phyloP scores from a whole-genome alignment of 345 rosid species.

The Clausena lansium region DNA sequence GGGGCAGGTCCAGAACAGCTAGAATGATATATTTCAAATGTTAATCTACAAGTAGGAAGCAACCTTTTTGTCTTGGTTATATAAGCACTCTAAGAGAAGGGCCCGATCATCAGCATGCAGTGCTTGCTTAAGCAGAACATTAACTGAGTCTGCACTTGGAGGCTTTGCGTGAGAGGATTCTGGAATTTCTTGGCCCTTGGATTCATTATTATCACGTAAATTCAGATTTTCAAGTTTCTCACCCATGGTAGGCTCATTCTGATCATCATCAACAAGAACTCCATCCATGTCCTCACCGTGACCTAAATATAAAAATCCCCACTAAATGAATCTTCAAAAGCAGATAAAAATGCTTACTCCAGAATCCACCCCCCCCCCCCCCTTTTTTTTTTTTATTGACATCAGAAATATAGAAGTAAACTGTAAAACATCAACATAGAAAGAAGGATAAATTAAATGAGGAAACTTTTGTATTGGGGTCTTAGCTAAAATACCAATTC shows the following conservation, averaged over 20 bases:
- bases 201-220: slow-evolving; percentile 34
- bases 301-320: slow-evolving; percentile 31
- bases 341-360: neutral
- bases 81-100: slow-evolving; percentile 86
- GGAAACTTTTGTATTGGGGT: neutral
- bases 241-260: slow-evolving; percentile 87
- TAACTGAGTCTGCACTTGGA: slow-evolving; percentile 88
- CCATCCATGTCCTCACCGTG: slow-evolving; percentile 64
- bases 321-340: neutral
- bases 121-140: slow-evolving; percentile 85
- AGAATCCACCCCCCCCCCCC: too few relatives aligned
- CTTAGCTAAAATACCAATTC: neutral
- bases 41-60: neutral
- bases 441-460: neutral
- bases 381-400: neutral
- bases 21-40: neutral
- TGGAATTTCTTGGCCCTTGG: slow-evolving; percentile 28
- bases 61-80: slow-evolving; percentile 89
- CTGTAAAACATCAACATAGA: neutral
- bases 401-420: neutral
- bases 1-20: neutral
- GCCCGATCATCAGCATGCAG: slow-evolving; percentile 81
- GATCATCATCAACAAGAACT: slow-evolving; percentile 57
- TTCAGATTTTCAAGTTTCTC: slow-evolving; percentile 71
- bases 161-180: slow-evolving; percentile 47